Percentiles rank a stretch among this genome's conserved stretches.
These are phyloP conservation scores for Colletotrichum falcatum DNA, from an alignment of 2,329 filamentous ascomycete genomes.

Conservation along the genomic window DNA sequence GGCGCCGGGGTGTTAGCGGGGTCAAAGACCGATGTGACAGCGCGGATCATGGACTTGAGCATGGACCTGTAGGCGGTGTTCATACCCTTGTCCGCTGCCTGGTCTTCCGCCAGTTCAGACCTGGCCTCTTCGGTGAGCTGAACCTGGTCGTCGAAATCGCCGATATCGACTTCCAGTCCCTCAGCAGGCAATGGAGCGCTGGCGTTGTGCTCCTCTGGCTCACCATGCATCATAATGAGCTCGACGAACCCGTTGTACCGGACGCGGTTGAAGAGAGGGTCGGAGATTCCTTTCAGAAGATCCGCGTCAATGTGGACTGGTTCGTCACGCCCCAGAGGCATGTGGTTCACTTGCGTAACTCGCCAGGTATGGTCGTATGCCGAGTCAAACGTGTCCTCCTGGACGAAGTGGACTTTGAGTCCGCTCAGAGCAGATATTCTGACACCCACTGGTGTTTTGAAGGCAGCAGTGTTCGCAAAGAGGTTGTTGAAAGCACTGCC, in stretches of 20 bases:
- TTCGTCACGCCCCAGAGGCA: slow-evolving; percentile 88
- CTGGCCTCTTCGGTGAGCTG: slow-evolving; percentile 32
- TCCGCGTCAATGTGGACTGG: slow-evolving; percentile 83
- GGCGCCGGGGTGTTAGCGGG: slow-evolving; percentile 49
- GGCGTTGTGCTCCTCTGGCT: slow-evolving; percentile 45
- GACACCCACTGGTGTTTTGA: slow-evolving; percentile 44
- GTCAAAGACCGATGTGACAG: slow-evolving; percentile 59
- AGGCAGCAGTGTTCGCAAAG: slow-evolving; percentile 50
- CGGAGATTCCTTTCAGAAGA: slow-evolving; percentile 79
- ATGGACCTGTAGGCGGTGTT: slow-evolving; percentile 55
- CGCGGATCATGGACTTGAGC: slow-evolving; percentile 60
- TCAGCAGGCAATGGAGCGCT: slow-evolving; percentile 40
- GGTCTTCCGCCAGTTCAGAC: slow-evolving; percentile 43
- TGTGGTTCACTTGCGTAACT: slow-evolving; percentile 84
- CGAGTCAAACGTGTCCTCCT: slow-evolving; percentile 63
- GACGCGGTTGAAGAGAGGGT: slow-evolving; percentile 86
- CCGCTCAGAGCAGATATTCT: slow-evolving; percentile 61
- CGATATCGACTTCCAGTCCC: slow-evolving; percentile 30
- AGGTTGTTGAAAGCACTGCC: slow-evolving; percentile 57
- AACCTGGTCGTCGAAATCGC: slow-evolving; percentile 38
- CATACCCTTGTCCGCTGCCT: slow-evolving; percentile 38
- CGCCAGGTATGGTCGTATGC: slow-evolving; percentile 66
- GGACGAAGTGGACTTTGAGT: slow-evolving; percentile 74
- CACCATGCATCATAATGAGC: slow-evolving; percentile 71
- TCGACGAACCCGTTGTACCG: slow-evolving; percentile 81